Evolutionary conservation across 352 stramenopile genomes (phyloP).

Genomic region (Blastocystis sp.): DNA sequence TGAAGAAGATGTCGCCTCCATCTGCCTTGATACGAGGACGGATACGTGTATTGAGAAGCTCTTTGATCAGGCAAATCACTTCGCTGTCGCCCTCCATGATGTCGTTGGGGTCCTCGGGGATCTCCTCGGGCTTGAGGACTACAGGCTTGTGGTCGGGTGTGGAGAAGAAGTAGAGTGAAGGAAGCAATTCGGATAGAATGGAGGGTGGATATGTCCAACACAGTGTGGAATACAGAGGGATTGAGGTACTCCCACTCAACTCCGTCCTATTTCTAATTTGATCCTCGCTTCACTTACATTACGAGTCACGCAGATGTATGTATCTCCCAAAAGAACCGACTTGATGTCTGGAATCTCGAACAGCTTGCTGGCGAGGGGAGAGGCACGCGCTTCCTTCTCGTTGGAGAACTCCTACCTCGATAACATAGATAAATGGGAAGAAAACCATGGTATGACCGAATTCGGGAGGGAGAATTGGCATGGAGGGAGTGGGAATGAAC

Average conservation of each 20-base stretch:
- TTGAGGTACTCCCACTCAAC: constrained; percentile 84
- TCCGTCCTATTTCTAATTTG: constrained; percentile 81
- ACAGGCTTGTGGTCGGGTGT: constrained; percentile 27
- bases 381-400: constrained; percentile 83
- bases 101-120: constrained; percentile 70
- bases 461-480: constrained; percentile 59
- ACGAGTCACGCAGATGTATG: constrained; percentile 93
- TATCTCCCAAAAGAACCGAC: constrained; percentile 91
- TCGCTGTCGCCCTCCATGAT: constrained; percentile 95
- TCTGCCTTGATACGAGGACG: constrained; percentile 96
- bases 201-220: constrained; percentile 73
- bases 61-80: constrained; percentile 99
- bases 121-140: constrained; percentile 40
- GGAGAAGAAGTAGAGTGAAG: constrained; percentile 59
- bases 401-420: constrained; percentile 79
- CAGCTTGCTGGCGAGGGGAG: constrained; percentile 88
- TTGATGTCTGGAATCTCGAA: constrained; percentile 92
- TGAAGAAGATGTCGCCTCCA: constrained; percentile 97
- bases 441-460: constrained; percentile 62
- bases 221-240: constrained; percentile 88
- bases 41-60: constrained; percentile 95
- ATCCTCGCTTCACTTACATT: neutral
- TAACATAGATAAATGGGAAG: neutral
- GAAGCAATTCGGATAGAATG: neutral
- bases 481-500: constrained; percentile 83